Evolutionary conservation across 495 filamentous ascomycete genomes (phyloP).

Genomic region (Xeromyces bisporus): DNA sequence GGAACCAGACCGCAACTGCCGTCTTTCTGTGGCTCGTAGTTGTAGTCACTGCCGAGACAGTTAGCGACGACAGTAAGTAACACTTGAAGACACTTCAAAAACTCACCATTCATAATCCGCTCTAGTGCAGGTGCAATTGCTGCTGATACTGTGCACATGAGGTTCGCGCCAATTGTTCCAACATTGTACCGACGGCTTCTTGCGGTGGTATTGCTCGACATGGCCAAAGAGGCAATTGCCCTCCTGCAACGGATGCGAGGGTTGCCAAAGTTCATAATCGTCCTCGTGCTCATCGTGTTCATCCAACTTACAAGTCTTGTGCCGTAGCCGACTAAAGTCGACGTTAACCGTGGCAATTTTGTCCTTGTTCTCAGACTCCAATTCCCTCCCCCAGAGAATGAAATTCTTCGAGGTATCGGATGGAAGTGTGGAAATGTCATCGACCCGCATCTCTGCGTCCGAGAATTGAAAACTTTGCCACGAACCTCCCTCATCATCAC

Average conservation of each 20-base stretch:
- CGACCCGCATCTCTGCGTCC: slow-evolving; percentile 46
- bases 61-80: too few relatives aligned
- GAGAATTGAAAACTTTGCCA: slow-evolving; percentile 66
- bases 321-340: slow-evolving; percentile 68
- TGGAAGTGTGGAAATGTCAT: slow-evolving; percentile 72
- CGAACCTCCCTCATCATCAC: slow-evolving; percentile 56
- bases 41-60: slow-evolving; percentile 65
- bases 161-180: slow-evolving; percentile 63
- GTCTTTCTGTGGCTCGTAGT: slow-evolving; percentile 63
- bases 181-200: slow-evolving; percentile 55
- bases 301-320: slow-evolving; percentile 49
- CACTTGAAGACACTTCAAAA: not conserved
- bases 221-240: slow-evolving; percentile 86
- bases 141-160: slow-evolving; percentile 40
- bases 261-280: slow-evolving; percentile 73
- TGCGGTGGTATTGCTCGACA: slow-evolving; percentile 75
- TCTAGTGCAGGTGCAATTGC: slow-evolving; percentile 66
- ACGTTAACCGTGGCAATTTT: slow-evolving; percentile 55
- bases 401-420: slow-evolving; percentile 82
- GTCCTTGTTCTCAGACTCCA: slow-evolving; percentile 21
- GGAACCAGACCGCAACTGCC: slow-evolving; percentile 58
- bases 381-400: slow-evolving; percentile 61
- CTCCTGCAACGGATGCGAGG: slow-evolving; percentile 56
- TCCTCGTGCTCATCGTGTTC: slow-evolving; percentile 45
- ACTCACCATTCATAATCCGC: slow-evolving; percentile 89